Evolutionary conservation across 202 grass and related monocot genomes (phyloP).

Genomic region (Panicum hallii): DNA sequence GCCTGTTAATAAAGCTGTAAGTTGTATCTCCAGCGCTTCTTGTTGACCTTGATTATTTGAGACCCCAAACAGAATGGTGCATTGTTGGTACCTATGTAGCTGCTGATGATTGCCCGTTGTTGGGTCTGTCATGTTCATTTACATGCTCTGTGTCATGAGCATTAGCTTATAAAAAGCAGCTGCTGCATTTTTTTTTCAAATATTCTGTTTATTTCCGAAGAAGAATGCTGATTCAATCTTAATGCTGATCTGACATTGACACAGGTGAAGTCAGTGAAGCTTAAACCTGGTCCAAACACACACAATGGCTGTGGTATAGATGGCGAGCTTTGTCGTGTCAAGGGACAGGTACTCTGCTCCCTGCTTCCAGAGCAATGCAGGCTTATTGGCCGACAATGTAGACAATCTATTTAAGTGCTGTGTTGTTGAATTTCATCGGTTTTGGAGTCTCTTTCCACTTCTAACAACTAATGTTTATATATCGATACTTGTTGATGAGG

Average conservation of each 20-base stretch:
- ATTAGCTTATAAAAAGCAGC: background rate
- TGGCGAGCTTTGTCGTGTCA: conserved; percentile 77
- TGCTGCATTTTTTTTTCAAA: background rate
- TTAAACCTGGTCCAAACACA: conserved; percentile 85
- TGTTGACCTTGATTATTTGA: background rate
- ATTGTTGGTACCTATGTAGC: background rate
- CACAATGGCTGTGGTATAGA: conserved; percentile 92
- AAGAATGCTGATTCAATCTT: conserved; percentile 13
- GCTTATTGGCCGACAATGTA: conserved; percentile 76
- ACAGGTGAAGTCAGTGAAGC: conserved; percentile 95
- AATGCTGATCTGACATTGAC: conserved; percentile 26
- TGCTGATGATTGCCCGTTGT: conserved; percentile 13
- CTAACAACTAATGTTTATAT: conserved; percentile 72
- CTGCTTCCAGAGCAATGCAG: conserved; percentile 89
- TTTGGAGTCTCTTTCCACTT: conserved; percentile 50
- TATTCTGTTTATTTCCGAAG: background rate
- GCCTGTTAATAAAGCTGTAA: background rate
- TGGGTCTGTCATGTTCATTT: background rate
- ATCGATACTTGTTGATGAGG: conserved; percentile 48
- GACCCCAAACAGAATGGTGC: conserved; percentile 1
- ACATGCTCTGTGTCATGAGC: conserved; percentile 9
- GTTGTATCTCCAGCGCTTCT: background rate
- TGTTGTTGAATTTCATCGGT: conserved; percentile 34
- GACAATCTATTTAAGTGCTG: conserved; percentile 52
- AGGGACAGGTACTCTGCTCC: conserved; percentile 83